Evolutionary conservation across 1,139 yeast genomes (phyloP), one percentile per base, ranked within the genome.

Genomic region (Blastobotrys buckinghamii): DNA sequence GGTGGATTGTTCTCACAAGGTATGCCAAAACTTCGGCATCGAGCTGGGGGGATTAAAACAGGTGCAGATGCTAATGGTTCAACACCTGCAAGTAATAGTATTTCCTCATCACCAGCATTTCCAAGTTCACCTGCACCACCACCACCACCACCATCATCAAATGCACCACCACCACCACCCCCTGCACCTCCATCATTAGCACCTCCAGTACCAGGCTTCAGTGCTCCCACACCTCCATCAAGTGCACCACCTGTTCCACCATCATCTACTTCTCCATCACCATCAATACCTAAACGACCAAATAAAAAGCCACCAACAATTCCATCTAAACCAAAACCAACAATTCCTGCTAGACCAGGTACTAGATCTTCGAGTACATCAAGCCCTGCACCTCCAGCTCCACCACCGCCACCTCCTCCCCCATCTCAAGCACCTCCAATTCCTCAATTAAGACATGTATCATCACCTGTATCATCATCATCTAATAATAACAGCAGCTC

Each of bases 1-100:
- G 95, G 90, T 20, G 92, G 84, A 50, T 76, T 87, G 15, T 81
- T 87, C 65, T 94, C 96, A 8, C 89, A 87, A 10, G 96, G 96
- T 1, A 76, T 88, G 64, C 96, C 96, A 8, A 86, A 84, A 59
- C 71, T 88, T 56, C 80, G 78, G 57, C 81, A 81, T 53, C 75
- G 76, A 36, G 71, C 69, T 26, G 77, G 75, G n/a, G 63, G 76
- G 1, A 73, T 72, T 9, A 65, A 70, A 32, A 67, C 75, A 1
- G 76, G 78, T 1, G 63, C 66, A 6, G 67, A 51, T 30, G 52
- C 45, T 7, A 37, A 55, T 19, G 42, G 43, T 16, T 39, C 49
- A 29, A 15, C 19, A 19, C 32, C 49, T 15, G 42, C 47, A 27
- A 36, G 44, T 13, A 30, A 19, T 15, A 22, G n/a, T 9, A 24